phyloP scores from a whole-genome alignment of 2,329 filamentous ascomycete genomes.

The Ophiocordyceps polyrhachis-furcata region DNA sequence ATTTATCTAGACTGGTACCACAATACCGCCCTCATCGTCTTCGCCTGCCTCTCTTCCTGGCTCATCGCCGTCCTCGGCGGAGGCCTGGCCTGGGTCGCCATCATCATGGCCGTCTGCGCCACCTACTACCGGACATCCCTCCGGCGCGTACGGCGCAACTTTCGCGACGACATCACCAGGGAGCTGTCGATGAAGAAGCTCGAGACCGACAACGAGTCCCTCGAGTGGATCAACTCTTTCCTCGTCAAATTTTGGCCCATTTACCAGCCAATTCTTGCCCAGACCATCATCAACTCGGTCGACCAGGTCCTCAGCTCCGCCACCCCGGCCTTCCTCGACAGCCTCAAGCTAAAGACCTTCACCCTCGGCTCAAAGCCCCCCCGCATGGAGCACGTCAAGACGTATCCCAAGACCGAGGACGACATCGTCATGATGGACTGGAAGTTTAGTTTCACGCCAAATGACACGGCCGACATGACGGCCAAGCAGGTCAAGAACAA shows the following conservation, averaged over 20 bases:
- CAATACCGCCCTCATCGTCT: slow-evolving; percentile 84
- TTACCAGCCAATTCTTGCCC: slow-evolving; percentile 81
- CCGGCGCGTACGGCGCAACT: slow-evolving; percentile 83
- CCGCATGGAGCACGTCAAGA: slow-evolving; percentile 93
- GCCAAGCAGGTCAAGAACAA: slow-evolving; percentile 80
- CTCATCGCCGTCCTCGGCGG: slow-evolving; percentile 76
- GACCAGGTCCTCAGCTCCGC: slow-evolving; percentile 90
- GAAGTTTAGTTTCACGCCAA: slow-evolving; percentile 98
- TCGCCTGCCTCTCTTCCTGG: slow-evolving; percentile 83
- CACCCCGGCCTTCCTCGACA: slow-evolving; percentile 84
- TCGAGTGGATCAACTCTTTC: slow-evolving; percentile 99
- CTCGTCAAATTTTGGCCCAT: slow-evolving; percentile 99
- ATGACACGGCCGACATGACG: slow-evolving; percentile 84
- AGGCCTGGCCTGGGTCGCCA: slow-evolving; percentile 79
- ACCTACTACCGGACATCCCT: slow-evolving; percentile 96
- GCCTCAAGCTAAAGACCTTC: slow-evolving; percentile 82
- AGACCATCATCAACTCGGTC: slow-evolving; percentile 82
- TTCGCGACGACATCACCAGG: slow-evolving; percentile 80
- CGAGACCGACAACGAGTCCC: slow-evolving; percentile 76
- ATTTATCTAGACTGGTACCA: slow-evolving; percentile 76
- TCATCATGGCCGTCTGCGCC: slow-evolving; percentile 79
- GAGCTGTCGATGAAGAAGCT: slow-evolving; percentile 75
- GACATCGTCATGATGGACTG: slow-evolving; percentile 98
- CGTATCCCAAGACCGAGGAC: slow-evolving; percentile 87
- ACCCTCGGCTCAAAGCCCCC: slow-evolving; percentile 89